Percentiles rank a stretch among this genome's conserved stretches.
These are phyloP conservation scores for Orbilia brochopaga DNA, from an alignment of 2,329 filamentous ascomycete genomes.

Conservation along the genomic window DNA sequence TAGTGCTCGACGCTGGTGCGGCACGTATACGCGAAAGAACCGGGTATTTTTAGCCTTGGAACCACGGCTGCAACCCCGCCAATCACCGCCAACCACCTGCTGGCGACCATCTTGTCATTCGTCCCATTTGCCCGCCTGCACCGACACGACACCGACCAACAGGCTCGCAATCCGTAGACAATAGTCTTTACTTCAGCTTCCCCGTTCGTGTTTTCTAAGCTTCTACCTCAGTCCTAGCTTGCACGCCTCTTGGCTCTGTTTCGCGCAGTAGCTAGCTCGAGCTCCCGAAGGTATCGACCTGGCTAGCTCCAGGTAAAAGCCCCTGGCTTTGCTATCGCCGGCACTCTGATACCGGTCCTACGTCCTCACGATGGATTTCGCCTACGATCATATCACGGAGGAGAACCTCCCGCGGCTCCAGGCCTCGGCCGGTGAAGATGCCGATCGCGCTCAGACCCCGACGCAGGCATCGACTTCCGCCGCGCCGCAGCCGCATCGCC, in stretches of 20 bases:
- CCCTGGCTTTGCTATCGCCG: background rate
- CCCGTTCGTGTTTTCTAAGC: background rate
- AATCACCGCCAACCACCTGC: conserved; percentile 20
- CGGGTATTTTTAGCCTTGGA: conserved; percentile 21
- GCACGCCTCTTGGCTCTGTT: background rate
- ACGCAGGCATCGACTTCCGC: conserved; percentile 52
- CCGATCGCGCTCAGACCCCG: conserved; percentile 58
- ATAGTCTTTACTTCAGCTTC: background rate
- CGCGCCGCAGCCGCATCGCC: conserved; percentile 54
- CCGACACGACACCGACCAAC: background rate
- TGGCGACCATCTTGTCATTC: background rate
- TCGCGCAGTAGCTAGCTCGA: background rate
- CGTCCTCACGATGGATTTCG: conserved; percentile 76
- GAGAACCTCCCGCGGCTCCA: conserved; percentile 71
- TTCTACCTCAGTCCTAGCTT: background rate
- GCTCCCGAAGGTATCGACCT: background rate
- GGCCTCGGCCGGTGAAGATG: conserved; percentile 61
- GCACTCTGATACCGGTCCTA: background rate
- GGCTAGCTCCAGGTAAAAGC: background rate
- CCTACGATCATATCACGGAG: conserved; percentile 95
- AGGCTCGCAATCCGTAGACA: background rate
- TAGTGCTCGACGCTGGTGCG: background rate
- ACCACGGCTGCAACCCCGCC: conserved; percentile 30
- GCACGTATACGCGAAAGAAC: conserved; percentile 1
- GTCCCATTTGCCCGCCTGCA: background rate